phyloP scores from a whole-genome alignment of 2,329 filamentous ascomycete genomes.

The Microascus cirrosus region DNA sequence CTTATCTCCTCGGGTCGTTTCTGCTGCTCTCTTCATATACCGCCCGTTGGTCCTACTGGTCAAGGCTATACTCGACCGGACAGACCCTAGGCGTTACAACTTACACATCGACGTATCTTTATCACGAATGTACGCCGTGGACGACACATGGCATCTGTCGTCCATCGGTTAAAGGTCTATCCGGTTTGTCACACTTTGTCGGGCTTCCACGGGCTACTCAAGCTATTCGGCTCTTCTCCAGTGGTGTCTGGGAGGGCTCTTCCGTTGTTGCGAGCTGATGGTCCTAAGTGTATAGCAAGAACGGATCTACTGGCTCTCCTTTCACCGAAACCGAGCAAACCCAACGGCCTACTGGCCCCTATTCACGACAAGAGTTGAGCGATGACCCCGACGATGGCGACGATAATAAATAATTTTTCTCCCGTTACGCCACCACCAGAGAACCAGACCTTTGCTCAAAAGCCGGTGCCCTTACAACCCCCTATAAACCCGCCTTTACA shows the following conservation, averaged over 20 bases:
- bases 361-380: not conserved
- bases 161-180: not conserved
- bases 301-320: not conserved
- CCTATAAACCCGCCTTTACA: constrained; percentile 6
- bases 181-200: not conserved
- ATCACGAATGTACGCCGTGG: not conserved
- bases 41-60: not conserved
- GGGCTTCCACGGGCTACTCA: not conserved
- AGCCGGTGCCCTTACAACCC: constrained; percentile 7
- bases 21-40: not conserved
- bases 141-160: not conserved
- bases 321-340: not conserved
- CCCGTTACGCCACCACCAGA: constrained; percentile 28
- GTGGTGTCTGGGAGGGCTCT: not conserved
- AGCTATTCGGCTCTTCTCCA: not conserved
- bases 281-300: not conserved
- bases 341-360: not conserved
- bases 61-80: not conserved
- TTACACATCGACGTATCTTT: not conserved
- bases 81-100: not conserved
- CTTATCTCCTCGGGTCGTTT: not conserved
- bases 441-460: constrained; percentile 17
- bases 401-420: constrained; percentile 14
- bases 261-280: not conserved
- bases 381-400: constrained; percentile 1